These are phyloP conservation scores for Elsinoe ampelina DNA, from an alignment of 2,329 filamentous ascomycete species.

Conservation along the genomic window DNA sequence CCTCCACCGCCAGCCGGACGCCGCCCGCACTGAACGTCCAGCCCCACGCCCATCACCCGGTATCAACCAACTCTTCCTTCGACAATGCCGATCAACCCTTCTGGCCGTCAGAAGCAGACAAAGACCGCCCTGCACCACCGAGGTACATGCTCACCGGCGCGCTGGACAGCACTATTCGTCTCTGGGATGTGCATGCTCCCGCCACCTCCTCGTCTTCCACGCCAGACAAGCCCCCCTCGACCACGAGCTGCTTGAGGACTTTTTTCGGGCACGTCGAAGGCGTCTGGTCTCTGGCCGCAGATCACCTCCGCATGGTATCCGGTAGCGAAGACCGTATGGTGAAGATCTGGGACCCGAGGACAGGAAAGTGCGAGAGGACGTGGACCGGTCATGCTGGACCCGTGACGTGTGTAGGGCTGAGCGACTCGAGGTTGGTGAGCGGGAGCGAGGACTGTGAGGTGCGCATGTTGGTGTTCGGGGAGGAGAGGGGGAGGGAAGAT, in stretches of 20 bases:
- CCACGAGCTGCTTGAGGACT: constrained; percentile 73
- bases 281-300: constrained; percentile 85
- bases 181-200: constrained; percentile 65
- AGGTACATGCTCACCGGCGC: constrained; percentile 90
- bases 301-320: constrained; percentile 78
- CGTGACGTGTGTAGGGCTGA: constrained; percentile 85
- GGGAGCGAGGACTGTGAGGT: constrained; percentile 92
- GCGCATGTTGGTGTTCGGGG: constrained; percentile 45
- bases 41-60: constrained; percentile 15
- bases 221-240: constrained; percentile 32
- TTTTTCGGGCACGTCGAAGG: constrained; percentile 97
- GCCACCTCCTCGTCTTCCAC: background rate
- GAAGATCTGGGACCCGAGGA: constrained; percentile 89
- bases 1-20: constrained; percentile 21
- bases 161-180: constrained; percentile 79
- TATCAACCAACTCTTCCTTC: constrained; percentile 12
- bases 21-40: constrained; percentile 8
- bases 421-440: constrained; percentile 79
- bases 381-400: constrained; percentile 85
- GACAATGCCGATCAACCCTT: constrained; percentile 27
- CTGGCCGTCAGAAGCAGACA: constrained; percentile 52
- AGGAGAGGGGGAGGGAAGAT: background rate
- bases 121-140: constrained; percentile 62
- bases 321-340: constrained; percentile 91
- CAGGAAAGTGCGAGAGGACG: constrained; percentile 83